Percentiles rank a stretch among this genome's conserved stretches.
Evolutionary conservation across 768 basidiomycete genomes (phyloP).

Genomic region (Kwoniella bestiolae): DNA sequence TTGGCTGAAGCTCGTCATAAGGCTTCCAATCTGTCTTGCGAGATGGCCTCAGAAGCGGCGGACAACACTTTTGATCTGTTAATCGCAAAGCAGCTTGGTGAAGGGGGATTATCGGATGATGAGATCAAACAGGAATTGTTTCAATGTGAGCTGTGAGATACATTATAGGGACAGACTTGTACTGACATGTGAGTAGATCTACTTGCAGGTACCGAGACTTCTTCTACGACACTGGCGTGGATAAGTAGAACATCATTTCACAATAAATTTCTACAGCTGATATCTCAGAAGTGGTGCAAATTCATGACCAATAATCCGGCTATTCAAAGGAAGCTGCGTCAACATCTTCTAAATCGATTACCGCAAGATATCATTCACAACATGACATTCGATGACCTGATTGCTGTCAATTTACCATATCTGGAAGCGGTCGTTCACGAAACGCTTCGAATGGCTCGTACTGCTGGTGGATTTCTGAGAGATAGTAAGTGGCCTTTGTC

Average conservation of each 20-base stretch:
- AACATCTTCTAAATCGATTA: conserved; percentile 25
- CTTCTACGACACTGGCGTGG: conserved; percentile 42
- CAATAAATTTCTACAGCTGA: neutral
- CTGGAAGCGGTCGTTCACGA: conserved; percentile 52
- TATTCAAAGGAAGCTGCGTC: conserved; percentile 40
- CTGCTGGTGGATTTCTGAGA: conserved; percentile 39
- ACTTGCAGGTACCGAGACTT: conserved; percentile 47
- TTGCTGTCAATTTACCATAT: conserved; percentile 34
- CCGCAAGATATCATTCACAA: conserved; percentile 31
- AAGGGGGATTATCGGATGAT: conserved; percentile 40
- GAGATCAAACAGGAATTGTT: conserved; percentile 49
- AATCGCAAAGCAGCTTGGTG: conserved; percentile 32
- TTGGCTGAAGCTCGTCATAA: conserved; percentile 27
- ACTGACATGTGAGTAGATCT: conserved; percentile 29
- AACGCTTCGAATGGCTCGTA: conserved; percentile 40
- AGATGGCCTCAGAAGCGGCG: conserved; percentile 41
- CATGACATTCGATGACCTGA: conserved; percentile 44
- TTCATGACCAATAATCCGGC: conserved; percentile 47
- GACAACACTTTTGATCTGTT: conserved; percentile 52
- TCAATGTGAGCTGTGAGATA: conserved; percentile 28
- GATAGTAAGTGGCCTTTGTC: conserved; percentile 38
- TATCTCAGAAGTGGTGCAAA: conserved; percentile 38
- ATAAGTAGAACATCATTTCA: conserved; percentile 4
- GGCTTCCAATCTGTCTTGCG: conserved; percentile 28
- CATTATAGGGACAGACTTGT: neutral